Evolutionary conservation across 768 basidiomycete genomes (phyloP), one percentile per base, ranked within the genome.

Genomic region (Tricholoma sp.): DNA sequence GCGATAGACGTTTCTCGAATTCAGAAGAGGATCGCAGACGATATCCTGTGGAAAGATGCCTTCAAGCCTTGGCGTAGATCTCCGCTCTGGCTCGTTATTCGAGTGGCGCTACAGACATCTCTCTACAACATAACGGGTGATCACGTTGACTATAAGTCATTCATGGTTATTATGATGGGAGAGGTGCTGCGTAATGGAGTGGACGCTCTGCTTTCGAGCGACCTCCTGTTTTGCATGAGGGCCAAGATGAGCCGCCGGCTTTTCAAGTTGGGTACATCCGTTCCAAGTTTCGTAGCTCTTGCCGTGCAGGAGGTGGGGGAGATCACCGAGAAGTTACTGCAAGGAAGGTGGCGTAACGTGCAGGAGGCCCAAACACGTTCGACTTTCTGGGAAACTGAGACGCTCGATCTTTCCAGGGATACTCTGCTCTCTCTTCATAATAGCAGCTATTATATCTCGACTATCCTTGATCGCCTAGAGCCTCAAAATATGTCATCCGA

Each of bases 31-130:
- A 67, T 80, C 0, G 69, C 68, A 6, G 80, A 82, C 51, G 76
- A 82, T 20, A 74, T 80, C 2, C 66, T 77, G 20, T 78, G 78
- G 75, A 39, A 68, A 4, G 55, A 67, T 18, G 66, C 74, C 2
- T 51, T 59, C 31, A 65, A 70, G 53, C 82, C 69, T 12, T 83
- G 81, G 81, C 67, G 82, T 28, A 70, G 81, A 20, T 78, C 79
- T 6, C 66, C 78, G 0, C 66, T 80, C 10, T 83, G 81, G 80
- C 73, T 81, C 4, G 61, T 79, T 11, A 63, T 80, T 33, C 76
- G 80, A 7, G 76, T 83, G 4, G 69, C 71, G 1, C 58, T 80
- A 24, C 79, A 80, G 60, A 76, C 70, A 0, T 69, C 73, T 0
- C 62, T 73, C 28, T 57, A 36, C 61, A 61, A 44, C 44, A 20